A percentile compares a stretch with the other conserved stretches of the same genome.
phyloP scores from a whole-genome alignment of 2,329 filamentous ascomycete genomes.

The Alternaria ventricosa region DNA sequence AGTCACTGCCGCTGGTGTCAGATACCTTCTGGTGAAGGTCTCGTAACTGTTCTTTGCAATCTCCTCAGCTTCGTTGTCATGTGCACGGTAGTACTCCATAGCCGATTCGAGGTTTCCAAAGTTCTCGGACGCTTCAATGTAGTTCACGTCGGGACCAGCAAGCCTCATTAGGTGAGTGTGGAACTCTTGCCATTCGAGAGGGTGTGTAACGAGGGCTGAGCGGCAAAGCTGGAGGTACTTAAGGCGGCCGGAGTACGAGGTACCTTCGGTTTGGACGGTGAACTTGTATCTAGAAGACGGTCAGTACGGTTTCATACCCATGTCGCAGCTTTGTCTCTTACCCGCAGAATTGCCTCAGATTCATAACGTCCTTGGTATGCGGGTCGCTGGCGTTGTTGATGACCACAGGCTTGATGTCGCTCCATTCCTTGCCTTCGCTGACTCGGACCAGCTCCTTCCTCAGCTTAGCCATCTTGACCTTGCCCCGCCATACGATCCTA shows the following conservation, averaged over 20 bases:
- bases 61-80: conserved; percentile 36
- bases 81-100: conserved; percentile 41
- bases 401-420: conserved; percentile 43
- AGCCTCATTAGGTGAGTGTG: conserved; percentile 43
- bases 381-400: conserved; percentile 40
- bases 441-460: conserved; percentile 37
- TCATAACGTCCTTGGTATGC: conserved; percentile 45
- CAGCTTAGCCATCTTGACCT: conserved; percentile 42
- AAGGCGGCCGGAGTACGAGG: conserved; percentile 60
- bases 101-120: conserved; percentile 40
- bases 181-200: conserved; percentile 44
- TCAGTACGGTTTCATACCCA: conserved; percentile 1
- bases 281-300: conserved; percentile 55
- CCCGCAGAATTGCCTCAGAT: conserved; percentile 42
- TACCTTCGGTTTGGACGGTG: conserved; percentile 61
- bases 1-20: conserved; percentile 43
- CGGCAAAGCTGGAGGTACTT: conserved; percentile 62
- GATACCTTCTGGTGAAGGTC: conserved; percentile 39
- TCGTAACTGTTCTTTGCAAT: conserved; percentile 42
- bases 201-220: conserved; percentile 42
- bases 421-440: conserved; percentile 39
- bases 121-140: conserved; percentile 41
- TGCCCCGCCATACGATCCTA: conserved; percentile 42
- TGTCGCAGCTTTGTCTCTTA: conserved; percentile 11
- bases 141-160: conserved; percentile 40